Evolutionary conservation across 169 alveolate species (phyloP), one percentile per base, ranked within the genome.

Genomic region (Eimeria sp.): DNA sequence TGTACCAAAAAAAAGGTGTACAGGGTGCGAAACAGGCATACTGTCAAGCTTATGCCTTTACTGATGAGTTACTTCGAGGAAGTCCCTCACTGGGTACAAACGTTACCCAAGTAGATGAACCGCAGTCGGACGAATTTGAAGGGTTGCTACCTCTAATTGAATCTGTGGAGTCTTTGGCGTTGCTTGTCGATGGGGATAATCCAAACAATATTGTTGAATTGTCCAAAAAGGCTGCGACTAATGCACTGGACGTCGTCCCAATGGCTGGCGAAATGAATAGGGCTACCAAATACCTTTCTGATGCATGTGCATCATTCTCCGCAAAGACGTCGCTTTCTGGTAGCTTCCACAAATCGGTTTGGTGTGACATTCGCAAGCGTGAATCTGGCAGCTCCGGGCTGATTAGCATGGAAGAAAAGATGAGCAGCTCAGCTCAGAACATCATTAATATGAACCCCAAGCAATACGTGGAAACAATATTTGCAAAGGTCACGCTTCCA

Each of bases 41-140:
- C 11, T 87, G 93, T 25, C 93, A 87, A 45, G 51, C 93, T 16
- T 87, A 61, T 63, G 51, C 30, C 45, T 87, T 87, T 43, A 54
- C 93, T 18, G 80, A 87, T 40, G 93, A 87, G 49, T 63, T 49
- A 43, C 93, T 87, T 49, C 80, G 93, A 34, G 93, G 93, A 30
- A 87, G 67, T 16, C 83, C 78, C 3, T 58, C 83, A 7, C 65
- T 87, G 27, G 49, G 47, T 6, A 10, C 82, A 61, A 87, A 87
- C n/a, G 78, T 13, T 7, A 63, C 93, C 25, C 47, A 43, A 40
- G 93, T 16, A 57, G 82, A 61, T 40, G 54, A 43, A 51, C 76
- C 54, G 54, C 9, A 20, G 20, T 34, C 65, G 40, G 93, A 87
- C 63, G 51, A 30, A 40, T 87, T 87, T 63, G 93, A 58, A 63